Evolutionary conservation across 352 stramenopile species (phyloP).

Genomic region (Globisporangium iwayamae): DNA sequence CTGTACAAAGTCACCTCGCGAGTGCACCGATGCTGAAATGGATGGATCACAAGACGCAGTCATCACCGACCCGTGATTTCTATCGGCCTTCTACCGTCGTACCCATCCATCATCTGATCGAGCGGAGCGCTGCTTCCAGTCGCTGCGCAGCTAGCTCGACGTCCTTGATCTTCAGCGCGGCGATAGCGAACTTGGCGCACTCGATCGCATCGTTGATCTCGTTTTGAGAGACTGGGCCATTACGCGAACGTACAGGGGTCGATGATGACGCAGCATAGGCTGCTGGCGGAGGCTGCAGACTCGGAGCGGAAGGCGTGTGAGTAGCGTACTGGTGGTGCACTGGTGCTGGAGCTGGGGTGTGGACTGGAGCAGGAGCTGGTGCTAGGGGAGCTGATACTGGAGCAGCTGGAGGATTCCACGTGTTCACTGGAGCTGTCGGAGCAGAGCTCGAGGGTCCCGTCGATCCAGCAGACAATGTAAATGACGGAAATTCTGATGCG

Average conservation of each 20-base stretch:
- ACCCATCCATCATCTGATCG: slow-evolving; percentile 41
- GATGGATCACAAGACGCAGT: neutral
- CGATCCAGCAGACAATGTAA: slow-evolving; percentile 39
- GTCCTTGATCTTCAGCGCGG: slow-evolving; percentile 83
- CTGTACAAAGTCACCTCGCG: neutral
- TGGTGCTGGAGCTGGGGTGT: slow-evolving; percentile 1
- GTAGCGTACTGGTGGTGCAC: slow-evolving; percentile 11
- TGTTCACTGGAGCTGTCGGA: slow-evolving; percentile 4
- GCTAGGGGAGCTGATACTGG: neutral
- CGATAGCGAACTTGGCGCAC: slow-evolving; percentile 78
- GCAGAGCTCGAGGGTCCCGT: slow-evolving; percentile 13
- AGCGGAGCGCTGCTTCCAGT: slow-evolving; percentile 70
- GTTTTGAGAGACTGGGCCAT: slow-evolving; percentile 49
- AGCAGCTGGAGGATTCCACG: slow-evolving; percentile 10
- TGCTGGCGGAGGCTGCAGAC: slow-evolving; percentile 1
- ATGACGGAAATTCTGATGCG: slow-evolving; percentile 37
- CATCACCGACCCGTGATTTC: neutral
- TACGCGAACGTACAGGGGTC: slow-evolving; percentile 22
- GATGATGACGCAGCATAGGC: slow-evolving; percentile 1
- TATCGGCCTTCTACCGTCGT: neutral
- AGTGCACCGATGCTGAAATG: neutral
- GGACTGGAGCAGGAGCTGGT: neutral
- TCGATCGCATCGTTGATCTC: slow-evolving; percentile 84
- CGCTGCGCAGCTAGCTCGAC: slow-evolving; percentile 74
- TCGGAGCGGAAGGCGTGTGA: slow-evolving; percentile 5